Evolutionary conservation across 2,329 filamentous ascomycete genomes (phyloP), one percentile per base, ranked within the genome.

Genomic region (Aspergillus sergii): DNA sequence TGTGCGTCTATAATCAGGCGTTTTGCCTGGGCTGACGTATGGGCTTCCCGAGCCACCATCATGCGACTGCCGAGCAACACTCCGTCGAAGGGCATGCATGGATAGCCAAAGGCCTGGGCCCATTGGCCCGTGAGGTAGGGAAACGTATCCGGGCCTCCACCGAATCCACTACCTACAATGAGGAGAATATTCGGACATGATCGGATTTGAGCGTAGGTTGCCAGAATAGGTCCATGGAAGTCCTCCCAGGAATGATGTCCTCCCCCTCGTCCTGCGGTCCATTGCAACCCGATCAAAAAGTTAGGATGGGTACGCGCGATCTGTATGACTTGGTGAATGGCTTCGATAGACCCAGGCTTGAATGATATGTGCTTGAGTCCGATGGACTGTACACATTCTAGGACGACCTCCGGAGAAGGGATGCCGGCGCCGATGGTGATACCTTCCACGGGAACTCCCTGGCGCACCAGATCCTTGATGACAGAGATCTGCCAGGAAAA

Each of bases 401-500:
- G 91, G 16, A 93, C 92, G 61, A 97, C 91, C 76, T 97, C 93
- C 64, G 96, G 92, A 1, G 93, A 97, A 6, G 93, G 93, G 14
- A 97, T 93, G 82, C 93, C 93, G 28, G 93, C 93, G 75, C 93
- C 93, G 67, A 97, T 96, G 21, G 93, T 94, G 46, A 97, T 84
- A 75, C 94, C 94, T 76, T 97, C 93, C 64, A 97, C 94, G 0
- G 93, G 92, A 7, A 96, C 89, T 73, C 94, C 94, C 72, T 96
- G 91, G 11, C 91, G 86, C 64, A 93, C 88, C 32, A 97, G 86
- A 69, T 91, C 88, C 61, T 87, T 91, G 65, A 97, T 86, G 59
- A 97, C 82, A 8, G 93, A 92, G 67, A 96, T 95, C 76, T 97
- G 93, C 93, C 93, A 97, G 41, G 84, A 89, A 91, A 97, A 96